phyloP scores from a whole-genome alignment of 202 grass and related monocot species.

The Elaeis oleifera region DNA sequence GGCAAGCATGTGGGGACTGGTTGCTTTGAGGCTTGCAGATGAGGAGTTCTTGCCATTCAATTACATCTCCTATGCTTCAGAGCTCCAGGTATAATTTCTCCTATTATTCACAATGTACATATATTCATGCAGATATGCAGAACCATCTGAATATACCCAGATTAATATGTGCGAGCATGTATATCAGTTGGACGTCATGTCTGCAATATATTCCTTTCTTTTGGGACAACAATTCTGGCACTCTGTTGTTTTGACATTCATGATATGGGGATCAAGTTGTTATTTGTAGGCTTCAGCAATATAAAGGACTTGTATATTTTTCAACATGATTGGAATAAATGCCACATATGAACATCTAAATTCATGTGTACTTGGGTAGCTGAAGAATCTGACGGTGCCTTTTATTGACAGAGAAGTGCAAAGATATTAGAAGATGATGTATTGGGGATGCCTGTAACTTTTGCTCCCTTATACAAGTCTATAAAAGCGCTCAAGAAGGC shows the following conservation, averaged over 20 bases:
- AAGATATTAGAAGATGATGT: constrained; percentile 36
- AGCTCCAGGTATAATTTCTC: constrained; percentile 46
- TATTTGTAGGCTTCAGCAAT: too few relatives aligned
- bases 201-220: too few relatives aligned
- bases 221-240: too few relatives aligned
- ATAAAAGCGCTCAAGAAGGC: constrained; percentile 41
- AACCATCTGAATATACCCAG: too few relatives aligned
- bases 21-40: constrained; percentile 69
- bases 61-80: constrained; percentile 48
- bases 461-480: constrained; percentile 57
- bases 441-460: constrained; percentile 37
- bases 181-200: too few relatives aligned
- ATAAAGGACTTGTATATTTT: too few relatives aligned
- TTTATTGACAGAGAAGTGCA: constrained; percentile 32
- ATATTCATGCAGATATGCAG: too few relatives aligned
- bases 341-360: not conserved
- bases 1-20: constrained; percentile 81
- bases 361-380: not conserved
- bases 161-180: too few relatives aligned
- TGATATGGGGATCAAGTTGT: too few relatives aligned
- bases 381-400: constrained; percentile 9
- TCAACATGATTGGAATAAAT: too few relatives aligned
- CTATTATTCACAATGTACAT: constrained; percentile 1
- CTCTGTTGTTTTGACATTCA: too few relatives aligned
- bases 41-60: constrained; percentile 83